Evolutionary conservation across 768 basidiomycete species (phyloP).

Genomic region (Pseudohyphozyma bogoriensis): DNA sequence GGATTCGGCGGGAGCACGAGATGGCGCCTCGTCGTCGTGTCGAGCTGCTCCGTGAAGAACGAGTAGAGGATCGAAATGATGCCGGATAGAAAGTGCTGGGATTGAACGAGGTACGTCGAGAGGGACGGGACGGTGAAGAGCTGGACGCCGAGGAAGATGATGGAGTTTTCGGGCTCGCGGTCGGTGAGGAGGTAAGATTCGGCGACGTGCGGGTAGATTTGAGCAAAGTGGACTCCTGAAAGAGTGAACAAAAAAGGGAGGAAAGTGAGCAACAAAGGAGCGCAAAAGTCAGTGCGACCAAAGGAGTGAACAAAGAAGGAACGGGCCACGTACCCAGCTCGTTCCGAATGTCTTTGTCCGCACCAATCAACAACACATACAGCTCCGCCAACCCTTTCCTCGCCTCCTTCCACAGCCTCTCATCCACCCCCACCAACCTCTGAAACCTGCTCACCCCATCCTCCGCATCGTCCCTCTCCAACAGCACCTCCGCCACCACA

Average conservation of each 20-base stretch:
- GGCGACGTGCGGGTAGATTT: constrained; percentile 64
- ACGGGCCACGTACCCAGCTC: constrained; percentile 59
- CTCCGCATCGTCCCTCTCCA: constrained; percentile 68
- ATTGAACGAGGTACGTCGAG: constrained; percentile 62
- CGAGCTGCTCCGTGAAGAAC: constrained; percentile 86
- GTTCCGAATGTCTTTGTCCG: constrained; percentile 65
- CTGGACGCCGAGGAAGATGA: constrained; percentile 86
- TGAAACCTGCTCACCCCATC: constrained; percentile 48
- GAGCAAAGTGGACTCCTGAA: constrained; percentile 20
- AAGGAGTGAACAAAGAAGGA: neutral
- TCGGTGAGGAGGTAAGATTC: constrained; percentile 87
- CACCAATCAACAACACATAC: constrained; percentile 29
- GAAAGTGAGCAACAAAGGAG: no score
- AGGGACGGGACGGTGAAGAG: constrained; percentile 86
- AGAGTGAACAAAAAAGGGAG: neutral
- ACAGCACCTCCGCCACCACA: constrained; percentile 60
- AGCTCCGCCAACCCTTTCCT: constrained; percentile 35
- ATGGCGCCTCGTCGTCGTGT: neutral
- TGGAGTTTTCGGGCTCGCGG: constrained; percentile 85
- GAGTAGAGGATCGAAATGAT: constrained; percentile 74
- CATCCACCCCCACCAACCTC: constrained; percentile 35
- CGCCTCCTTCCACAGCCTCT: constrained; percentile 37
- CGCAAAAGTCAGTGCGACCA: no score
- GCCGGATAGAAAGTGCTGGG: constrained; percentile 61
- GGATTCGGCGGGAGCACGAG: constrained; percentile 44